Base-by-base conservation (phyloP, 106 monocot genomes). In the Ottelia alismoides region DNA sequence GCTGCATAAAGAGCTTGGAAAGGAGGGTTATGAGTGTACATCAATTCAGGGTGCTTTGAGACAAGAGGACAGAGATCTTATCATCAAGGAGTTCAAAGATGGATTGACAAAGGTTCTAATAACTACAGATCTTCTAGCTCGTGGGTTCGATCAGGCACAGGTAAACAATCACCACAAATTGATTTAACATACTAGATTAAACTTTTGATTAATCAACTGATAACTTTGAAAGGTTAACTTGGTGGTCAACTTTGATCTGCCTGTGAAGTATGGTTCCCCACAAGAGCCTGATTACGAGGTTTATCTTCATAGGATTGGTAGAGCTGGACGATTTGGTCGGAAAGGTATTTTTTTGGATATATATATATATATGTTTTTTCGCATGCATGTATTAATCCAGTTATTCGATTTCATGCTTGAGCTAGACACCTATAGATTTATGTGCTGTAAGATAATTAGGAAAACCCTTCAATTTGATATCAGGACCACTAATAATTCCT, bases 311-410 rank as follows among this genome's bases (percentile, higher is more conserved):
- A 78, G 91, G 63, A 78, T 91, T 58, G 91, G 91, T 21, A 78
- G 91, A 78, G 67, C 91, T 30, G 91, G 91, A 24, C 78, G 91
- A 30, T 91, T 91, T 68, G 85, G 91, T n/a, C 81, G 91, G 31
- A 81, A 85, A 61, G 91, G 91, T 91, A 75, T n/a, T n/a, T n/a
- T n/a, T n/a, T n/a, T n/a, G n/a, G n/a, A n/a, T n/a, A n/a, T n/a
- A n/a, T n/a, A n/a, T n/a, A n/a, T n/a, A n/a, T n/a, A n/a, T n/a
- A n/a, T n/a, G n/a, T n/a, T n/a, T n/a, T n/a, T n/a, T n/a, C n/a
- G n/a, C n/a, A n/a, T n/a, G n/a, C n/a, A n/a, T n/a, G n/a, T n/a
- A n/a, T n/a, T n/a, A n/a, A n/a, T n/a, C n/a, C n/a, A n/a, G n/a
- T n/a, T n/a, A n/a, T n/a, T n/a, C n/a, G n/a, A n/a, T n/a, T n/a